Base-by-base conservation (phyloP, 306 rosid genomes). In the Casuarina cunninghamiana region DNA sequence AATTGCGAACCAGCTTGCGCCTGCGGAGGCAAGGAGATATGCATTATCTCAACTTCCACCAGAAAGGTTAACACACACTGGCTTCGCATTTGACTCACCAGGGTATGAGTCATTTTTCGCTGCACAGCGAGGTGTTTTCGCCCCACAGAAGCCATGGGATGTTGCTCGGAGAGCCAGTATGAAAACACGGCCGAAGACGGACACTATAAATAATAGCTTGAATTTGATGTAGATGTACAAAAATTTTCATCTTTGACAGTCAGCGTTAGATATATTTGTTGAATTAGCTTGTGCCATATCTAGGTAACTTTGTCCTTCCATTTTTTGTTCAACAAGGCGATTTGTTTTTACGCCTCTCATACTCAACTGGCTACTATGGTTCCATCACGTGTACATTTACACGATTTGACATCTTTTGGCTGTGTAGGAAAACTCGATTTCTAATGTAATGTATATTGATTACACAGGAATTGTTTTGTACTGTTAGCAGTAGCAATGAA, bases 111-210 rank as follows among this genome's bases (percentile, higher is more conserved):
- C 98, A 2, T 95, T 92, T 78, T 95, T 95, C 4, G 97, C 97
- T 10, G 76, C 97, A 66, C 98, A 92, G 88, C 86, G 81, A 2
- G 97, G 98, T 58, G 76, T 90, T 13, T 79, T 83, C 78, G 88
- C 91, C 43, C 97, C 98, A 43, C 98, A 92, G 62, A 95, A 89
- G 75, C 92, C 97, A 43, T 95, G 98, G 98, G 98, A 95, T 76
- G 98, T 95, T 81, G 98, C 98, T 45, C 89, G 92, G 76, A 85
- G 98, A 83, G 97, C 98, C 83, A 92, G 98, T 87, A 83, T 88
- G 86, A 89, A 51, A 83, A 69, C 91, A 5, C 78, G 76, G 32
- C 85, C 86, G 5, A 94, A 90, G 91, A 68, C 7, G 32, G 32
- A 17, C 84, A 72, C 54, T 83, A 55, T 38, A 83, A 82, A 82